Base-by-base conservation (phyloP, 768 basidiomycete genomes). In the Mycena maculata region DNA sequence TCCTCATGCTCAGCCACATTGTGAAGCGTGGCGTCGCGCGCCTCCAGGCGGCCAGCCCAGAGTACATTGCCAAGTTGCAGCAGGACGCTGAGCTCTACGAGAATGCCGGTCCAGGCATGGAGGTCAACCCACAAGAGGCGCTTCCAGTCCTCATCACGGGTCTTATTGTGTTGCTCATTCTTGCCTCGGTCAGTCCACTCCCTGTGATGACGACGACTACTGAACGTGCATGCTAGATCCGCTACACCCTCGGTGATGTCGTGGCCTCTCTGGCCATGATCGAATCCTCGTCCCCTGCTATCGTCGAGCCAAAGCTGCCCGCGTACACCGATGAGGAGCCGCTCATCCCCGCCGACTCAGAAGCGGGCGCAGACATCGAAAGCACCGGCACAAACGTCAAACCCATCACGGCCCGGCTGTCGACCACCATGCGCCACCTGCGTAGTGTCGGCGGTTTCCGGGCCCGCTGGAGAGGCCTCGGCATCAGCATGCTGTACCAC, bases 181-280 rank as follows among this genome's bases (percentile, higher is more conserved):
- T 63, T 25, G 52, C 44, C 53, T 63, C 62, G 18, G 62, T 63
- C 18, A 55, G 53, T 55, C 62, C 38, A 16, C 22, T 25, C 8
- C n/a, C 18, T 8, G 16, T 16, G 25, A 23, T 3, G 8, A 28
- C 50, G 50, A 52, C 30, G 31, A 22, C 18, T 52, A 52, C 50
- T 52, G 27, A 52, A 52, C 27, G 8, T 52, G 50, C 50, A 22
- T 36, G 8, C 22, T 15, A 58, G 55, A 64, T 63, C 62, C 62
- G 55, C 27, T 63, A 63, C 53, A 63, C 62, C 12, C 31, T 63
- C 27, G 62, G 62, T 13, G 18, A 47, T 47, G 62, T 63, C 36
- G 62, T 56, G 45, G 54, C 54, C 15, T 56, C 62, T 56, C 55
- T 64, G 47, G 54, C 63, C 47, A 64, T 64, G 63, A 50, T 64